Conservation (phyloP, 2,329 filamentous ascomycete genomes). For the Cercospora zeae-maydis region DNA sequence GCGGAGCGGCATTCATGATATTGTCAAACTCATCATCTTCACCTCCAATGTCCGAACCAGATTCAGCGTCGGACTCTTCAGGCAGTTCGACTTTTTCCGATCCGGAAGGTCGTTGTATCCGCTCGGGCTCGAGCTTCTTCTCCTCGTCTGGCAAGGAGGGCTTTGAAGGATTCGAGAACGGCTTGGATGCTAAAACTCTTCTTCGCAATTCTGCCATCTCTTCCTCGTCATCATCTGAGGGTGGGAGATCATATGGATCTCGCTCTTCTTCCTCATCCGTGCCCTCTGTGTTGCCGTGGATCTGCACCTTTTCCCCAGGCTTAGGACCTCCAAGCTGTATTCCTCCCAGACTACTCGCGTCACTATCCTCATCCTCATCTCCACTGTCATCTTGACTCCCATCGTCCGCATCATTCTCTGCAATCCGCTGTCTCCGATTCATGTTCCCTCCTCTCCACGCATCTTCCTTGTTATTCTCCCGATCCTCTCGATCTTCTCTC, state of each 20-base stretch:
- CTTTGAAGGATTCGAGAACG: conserved; percentile 62
- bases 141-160: conserved; percentile 39
- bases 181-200: conserved; percentile 85
- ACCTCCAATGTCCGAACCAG: conserved; percentile 65
- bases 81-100: conserved; percentile 36
- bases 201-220: conserved; percentile 90
- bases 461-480: conserved; percentile 61
- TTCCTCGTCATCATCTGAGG: conserved; percentile 73
- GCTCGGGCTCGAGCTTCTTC: conserved; percentile 57
- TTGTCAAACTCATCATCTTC: conserved; percentile 82
- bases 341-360: conserved; percentile 36
- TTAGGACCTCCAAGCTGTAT: conserved; percentile 37
- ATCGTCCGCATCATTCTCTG: conserved; percentile 50
- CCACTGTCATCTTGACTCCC: conserved; percentile 40
- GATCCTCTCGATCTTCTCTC: conserved; percentile 67
- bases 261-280: conserved; percentile 49
- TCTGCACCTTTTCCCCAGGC: conserved; percentile 51
- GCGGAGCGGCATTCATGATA: conserved; percentile 85
- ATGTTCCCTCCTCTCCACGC: conserved; percentile 89
- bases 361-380: conserved; percentile 41
- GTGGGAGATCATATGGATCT: conserved; percentile 73
- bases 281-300: conserved; percentile 41
- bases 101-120: conserved; percentile 57
- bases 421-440: conserved; percentile 60
- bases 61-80: conserved; percentile 62